Evolutionary conservation across 1,284 basidiomycete species (phyloP).

Genomic region (Cryptococcus neoformans): DNA sequence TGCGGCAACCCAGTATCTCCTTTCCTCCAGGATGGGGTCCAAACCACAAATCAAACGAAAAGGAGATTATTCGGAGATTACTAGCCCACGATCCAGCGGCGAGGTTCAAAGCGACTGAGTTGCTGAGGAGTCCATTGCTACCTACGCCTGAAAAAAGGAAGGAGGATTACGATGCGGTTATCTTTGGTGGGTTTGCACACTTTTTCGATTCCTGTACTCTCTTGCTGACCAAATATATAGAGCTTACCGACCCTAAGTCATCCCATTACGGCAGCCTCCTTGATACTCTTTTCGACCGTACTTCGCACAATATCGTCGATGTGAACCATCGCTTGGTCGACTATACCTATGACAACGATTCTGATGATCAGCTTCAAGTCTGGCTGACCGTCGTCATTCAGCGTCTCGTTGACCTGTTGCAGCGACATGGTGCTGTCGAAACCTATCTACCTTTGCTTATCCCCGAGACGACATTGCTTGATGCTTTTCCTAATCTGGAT

Average conservation of each 20-base stretch:
- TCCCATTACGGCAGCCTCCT: slow-evolving; percentile 38
- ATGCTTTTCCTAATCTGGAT: slow-evolving; percentile 58
- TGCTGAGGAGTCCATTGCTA: slow-evolving; percentile 74
- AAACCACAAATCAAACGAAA: slow-evolving; percentile 56
- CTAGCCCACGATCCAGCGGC: slow-evolving; percentile 79
- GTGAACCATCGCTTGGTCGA: slow-evolving; percentile 62
- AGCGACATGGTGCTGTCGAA: slow-evolving; percentile 84
- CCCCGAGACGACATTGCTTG: slow-evolving; percentile 59
- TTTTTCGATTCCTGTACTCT: slow-evolving; percentile 55
- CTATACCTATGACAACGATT: slow-evolving; percentile 76
- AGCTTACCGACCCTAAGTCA: slow-evolving; percentile 45
- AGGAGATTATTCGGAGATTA: slow-evolving; percentile 65
- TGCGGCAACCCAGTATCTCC: slow-evolving; percentile 67
- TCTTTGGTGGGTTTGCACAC: slow-evolving; percentile 40
- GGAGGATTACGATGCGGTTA: slow-evolving; percentile 36
- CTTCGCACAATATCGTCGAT: slow-evolving; percentile 46
- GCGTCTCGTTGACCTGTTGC: slow-evolving; percentile 70
- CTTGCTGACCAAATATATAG: slow-evolving; percentile 4
- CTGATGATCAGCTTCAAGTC: slow-evolving; percentile 57
- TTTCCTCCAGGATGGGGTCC: slow-evolving; percentile 71
- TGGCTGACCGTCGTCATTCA: slow-evolving; percentile 63
- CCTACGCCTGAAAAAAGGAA: slow-evolving; percentile 37
- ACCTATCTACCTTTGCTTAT: slow-evolving; percentile 74
- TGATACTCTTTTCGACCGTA: slow-evolving; percentile 52
- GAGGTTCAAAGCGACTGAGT: slow-evolving; percentile 77